Base-by-base conservation (phyloP, 352 stramenopile species). In the Globisporangium nunn region DNA sequence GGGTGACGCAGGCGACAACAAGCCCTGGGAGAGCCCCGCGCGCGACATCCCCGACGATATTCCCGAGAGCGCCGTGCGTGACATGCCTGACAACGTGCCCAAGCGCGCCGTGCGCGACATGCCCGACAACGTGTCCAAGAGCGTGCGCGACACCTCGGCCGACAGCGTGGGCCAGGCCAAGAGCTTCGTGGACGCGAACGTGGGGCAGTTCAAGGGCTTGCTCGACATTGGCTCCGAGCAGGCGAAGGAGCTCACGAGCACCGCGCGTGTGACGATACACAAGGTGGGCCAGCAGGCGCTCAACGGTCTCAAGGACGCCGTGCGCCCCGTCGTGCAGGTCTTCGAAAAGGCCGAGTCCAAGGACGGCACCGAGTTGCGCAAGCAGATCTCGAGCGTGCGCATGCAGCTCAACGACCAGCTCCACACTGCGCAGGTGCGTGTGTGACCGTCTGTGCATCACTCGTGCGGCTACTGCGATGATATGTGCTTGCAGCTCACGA, bases 311-410 rank as follows among this genome's bases (percentile, higher is more conserved):
- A 71, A 74, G 67, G 66, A 59, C 55, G 52, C 68, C 18, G 66
- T 81, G 49, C 62, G 57, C n/a, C 81, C 78, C 11, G 61, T 88
- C 50, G 63, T 82, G 50, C 63, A 82, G 54, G 65, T 89, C 6
- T 91, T 87, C 61, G 67, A 87, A 56, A 72, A 81, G 60, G 79
- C 77, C 33, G 71, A 85, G 18, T 74, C 71, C 29, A 60, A 67
- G 23, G 78, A 91, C 45, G 81, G 81, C 53, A 91, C 81, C 18
- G 57, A 71, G 57, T 62, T 91, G 61, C 81, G 81, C 58, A 86
- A 81, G 40, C 59, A 82, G 18, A 70, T 91, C 46, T 74, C 66
- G 3, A 48, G 33, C 17, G 74, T 64, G 30, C 78, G 81, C 15
- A 63, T 78, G 62, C 60, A 66, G 14, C 51, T 89, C 18, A 89